Percentiles rank a stretch among this genome's conserved stretches.
These are phyloP conservation scores for Musa balbisiana DNA, from an alignment of 202 grass and related monocot species.

Conservation along the genomic window DNA sequence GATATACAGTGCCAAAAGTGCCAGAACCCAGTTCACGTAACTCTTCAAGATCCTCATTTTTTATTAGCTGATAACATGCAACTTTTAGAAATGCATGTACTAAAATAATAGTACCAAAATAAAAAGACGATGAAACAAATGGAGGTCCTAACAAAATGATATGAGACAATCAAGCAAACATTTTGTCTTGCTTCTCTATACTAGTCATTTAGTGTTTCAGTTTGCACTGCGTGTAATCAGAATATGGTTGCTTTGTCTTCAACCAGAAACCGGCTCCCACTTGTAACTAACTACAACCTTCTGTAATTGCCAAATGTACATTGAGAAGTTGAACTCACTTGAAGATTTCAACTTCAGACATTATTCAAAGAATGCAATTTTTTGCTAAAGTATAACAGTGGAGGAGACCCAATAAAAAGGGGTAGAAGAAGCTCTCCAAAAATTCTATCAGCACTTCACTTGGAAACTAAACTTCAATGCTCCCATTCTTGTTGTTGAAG, in stretches of 20 bases:
- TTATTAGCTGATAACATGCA: constrained; percentile 58
- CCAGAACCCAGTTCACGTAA: constrained; percentile 95
- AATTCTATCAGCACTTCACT: background rate
- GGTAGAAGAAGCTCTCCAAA: background rate
- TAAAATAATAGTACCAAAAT: constrained; percentile 8
- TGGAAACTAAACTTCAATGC: background rate
- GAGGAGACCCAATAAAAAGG: background rate
- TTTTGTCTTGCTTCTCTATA: background rate
- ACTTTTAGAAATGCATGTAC: background rate
- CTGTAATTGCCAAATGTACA: background rate
- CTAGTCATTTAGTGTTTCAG: background rate
- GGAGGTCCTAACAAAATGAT: background rate
- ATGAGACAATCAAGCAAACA: background rate
- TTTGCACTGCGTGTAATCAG: background rate
- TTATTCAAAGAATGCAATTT: background rate
- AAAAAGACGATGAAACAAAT: background rate
- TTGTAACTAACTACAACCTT: background rate
- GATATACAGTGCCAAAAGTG: constrained; percentile 93
- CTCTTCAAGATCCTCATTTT: constrained; percentile 94
- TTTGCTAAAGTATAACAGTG: background rate
- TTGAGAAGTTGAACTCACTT: background rate
- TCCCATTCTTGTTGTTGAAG: background rate
- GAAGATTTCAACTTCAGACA: background rate
- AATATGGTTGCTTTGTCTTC: background rate
- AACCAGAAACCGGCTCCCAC: background rate